Evolutionary conservation across 768 basidiomycete species (phyloP).

Genomic region (Leucogyrophana mollusca): DNA sequence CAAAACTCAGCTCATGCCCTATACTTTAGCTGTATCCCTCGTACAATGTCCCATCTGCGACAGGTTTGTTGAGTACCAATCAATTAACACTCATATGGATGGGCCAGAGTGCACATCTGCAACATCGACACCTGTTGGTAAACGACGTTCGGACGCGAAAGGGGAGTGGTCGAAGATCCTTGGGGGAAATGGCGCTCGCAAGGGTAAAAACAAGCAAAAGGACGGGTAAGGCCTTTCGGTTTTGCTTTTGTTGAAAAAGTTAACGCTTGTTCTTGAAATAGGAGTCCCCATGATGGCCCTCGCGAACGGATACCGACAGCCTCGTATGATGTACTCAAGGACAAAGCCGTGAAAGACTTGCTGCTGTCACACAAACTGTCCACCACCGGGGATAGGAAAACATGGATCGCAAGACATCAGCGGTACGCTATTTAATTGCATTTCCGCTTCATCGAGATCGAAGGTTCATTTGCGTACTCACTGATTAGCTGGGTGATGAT

Average conservation of each 20-base stretch:
- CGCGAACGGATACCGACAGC: conserved; percentile 56
- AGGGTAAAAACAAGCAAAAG: conserved; percentile 44
- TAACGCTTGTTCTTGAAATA: conserved; percentile 16
- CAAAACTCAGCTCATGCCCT: conserved; percentile 1
- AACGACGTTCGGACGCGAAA: conserved; percentile 19
- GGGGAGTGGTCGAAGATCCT: conserved; percentile 45
- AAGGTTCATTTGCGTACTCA: not conserved
- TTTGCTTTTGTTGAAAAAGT: not conserved
- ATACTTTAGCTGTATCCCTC: conserved; percentile 28
- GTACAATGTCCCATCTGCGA: conserved; percentile 67
- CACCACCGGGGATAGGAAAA: conserved; percentile 48
- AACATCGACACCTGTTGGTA: conserved; percentile 23
- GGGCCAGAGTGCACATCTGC: conserved; percentile 39
- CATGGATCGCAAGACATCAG: conserved; percentile 57
- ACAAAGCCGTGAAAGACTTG: conserved; percentile 56
- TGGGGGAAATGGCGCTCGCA: conserved; percentile 31
- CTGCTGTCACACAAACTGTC: conserved; percentile 51
- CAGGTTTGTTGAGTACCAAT: conserved; percentile 39
- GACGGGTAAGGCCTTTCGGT: conserved; percentile 9
- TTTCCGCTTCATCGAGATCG: no score
- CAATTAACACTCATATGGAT: conserved; percentile 69
- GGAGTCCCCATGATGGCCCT: conserved; percentile 30
- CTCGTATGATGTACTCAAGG: conserved; percentile 64
- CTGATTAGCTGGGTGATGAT: conserved; percentile 61
- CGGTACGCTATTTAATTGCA: conserved; percentile 43